Conservation (phyloP, 2,329 filamentous ascomycete genomes). For the Sarocladiaceae sp. region DNA sequence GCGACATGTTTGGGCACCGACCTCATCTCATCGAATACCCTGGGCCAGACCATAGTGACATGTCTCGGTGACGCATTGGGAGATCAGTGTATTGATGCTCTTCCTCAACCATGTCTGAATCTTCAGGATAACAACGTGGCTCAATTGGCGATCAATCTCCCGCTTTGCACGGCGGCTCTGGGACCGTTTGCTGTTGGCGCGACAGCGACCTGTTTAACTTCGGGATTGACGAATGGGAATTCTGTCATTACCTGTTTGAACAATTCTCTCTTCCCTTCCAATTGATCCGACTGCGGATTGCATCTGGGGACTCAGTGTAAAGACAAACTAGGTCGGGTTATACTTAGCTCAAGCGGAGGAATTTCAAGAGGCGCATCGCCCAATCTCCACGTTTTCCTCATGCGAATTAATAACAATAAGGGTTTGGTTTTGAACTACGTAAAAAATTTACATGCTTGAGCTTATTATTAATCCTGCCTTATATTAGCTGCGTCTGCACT, state of each 20-base stretch:
- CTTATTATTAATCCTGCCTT: too few species aligned
- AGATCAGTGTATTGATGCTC: slow-evolving; percentile 11
- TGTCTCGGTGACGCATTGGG: slow-evolving; percentile 12
- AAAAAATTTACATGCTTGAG: too few species aligned
- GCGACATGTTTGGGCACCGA: slow-evolving; percentile 9
- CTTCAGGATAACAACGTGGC: background rate
- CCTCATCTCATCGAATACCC: background rate
- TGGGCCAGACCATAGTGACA: slow-evolving; percentile 7
- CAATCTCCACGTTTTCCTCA: too few species aligned
- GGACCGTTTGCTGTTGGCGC: slow-evolving; percentile 11
- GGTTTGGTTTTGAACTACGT: too few species aligned
- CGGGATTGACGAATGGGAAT: slow-evolving; percentile 2
- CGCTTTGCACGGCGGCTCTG: slow-evolving; percentile 11
- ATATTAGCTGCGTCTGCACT: too few species aligned
- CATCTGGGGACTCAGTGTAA: too few species aligned
- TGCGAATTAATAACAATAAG: too few species aligned
- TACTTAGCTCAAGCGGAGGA: too few species aligned
- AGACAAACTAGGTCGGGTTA: too few species aligned
- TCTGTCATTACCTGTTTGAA: slow-evolving; percentile 6
- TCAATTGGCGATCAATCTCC: slow-evolving; percentile 8
- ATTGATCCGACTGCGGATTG: too few species aligned
- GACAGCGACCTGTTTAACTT: slow-evolving; percentile 10
- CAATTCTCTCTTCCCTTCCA: background rate
- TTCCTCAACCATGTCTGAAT: slow-evolving; percentile 11
- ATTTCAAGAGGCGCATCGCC: too few species aligned